Evolutionary conservation across 78 protist genomes (phyloP), one percentile per base, ranked within the genome.

Genomic region (Pigoraptor vietnamica): DNA sequence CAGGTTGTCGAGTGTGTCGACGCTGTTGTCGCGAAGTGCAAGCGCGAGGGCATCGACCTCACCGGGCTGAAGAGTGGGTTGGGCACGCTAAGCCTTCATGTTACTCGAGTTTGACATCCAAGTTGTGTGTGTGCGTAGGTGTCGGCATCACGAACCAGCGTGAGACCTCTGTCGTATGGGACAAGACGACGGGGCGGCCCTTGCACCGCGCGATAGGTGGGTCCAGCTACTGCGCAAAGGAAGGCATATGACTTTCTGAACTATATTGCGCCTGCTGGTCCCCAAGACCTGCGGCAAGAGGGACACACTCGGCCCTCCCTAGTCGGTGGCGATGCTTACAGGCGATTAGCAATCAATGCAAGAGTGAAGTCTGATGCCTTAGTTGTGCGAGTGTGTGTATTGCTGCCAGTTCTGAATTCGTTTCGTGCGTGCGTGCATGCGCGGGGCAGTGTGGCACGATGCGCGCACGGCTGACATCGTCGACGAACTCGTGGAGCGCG

Each of bases 81-180:
- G n/a, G n/a, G n/a, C n/a, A n/a, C n/a, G n/a, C n/a, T n/a, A n/a
- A n/a, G n/a, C n/a, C n/a, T n/a, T n/a, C n/a, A n/a, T n/a, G n/a
- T n/a, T n/a, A n/a, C n/a, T n/a, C n/a, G n/a, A n/a, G n/a, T n/a
- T n/a, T n/a, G n/a, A n/a, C n/a, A n/a, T n/a, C n/a, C n/a, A n/a
- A n/a, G n/a, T n/a, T n/a, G n/a, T n/a, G n/a, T n/a, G n/a, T n/a
- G n/a, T n/a, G n/a, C n/a, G n/a, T n/a, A n/a, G n/a, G n/a, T n/a
- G n/a, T n/a, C n/a, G 99, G 99, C 14, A 89, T 98, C 34, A 98
- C 99, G 81, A 98, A 98, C 90, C 99, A 98, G 90, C 92, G 99
- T 21, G 99, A 98, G 56, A 98, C 99, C 32, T 93, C 97, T 0
- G 91, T 97, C 0, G 98, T 94, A 48, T 98, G 99, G 99, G 99